A percentile compares a stretch with the other conserved stretches of the same genome.
Conservation (phyloP, 257 asterid species). For the Solanum habrochaites region DNA sequence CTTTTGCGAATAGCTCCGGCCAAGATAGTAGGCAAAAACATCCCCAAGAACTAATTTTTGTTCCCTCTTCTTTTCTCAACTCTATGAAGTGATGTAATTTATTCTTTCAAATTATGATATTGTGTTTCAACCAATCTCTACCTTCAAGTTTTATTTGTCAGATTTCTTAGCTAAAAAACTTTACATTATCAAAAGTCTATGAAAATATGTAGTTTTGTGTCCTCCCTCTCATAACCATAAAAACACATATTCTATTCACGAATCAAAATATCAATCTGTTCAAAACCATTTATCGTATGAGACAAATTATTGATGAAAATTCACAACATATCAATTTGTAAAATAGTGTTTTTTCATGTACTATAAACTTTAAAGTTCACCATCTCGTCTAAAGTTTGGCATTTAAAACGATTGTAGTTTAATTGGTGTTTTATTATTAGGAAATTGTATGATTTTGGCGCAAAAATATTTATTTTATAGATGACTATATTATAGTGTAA, state of each 20-base stretch:
- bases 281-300: not conserved
- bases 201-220: not conserved
- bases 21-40: slow-evolving; percentile 82
- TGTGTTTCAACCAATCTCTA: not conserved
- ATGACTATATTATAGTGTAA: not conserved
- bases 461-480: not conserved
- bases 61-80: not conserved
- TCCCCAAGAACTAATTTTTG: slow-evolving; percentile 46
- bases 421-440: not conserved
- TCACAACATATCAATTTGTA: not conserved
- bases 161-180: not conserved
- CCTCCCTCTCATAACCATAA: not conserved
- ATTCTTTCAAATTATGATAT: not conserved
- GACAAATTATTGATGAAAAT: not conserved
- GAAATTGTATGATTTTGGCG: not conserved
- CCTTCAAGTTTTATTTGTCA: not conserved
- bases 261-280: not conserved
- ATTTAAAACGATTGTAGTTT: too few species aligned
- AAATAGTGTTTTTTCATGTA: not conserved
- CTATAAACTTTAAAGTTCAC: not conserved
- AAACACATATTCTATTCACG: not conserved
- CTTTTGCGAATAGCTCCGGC: slow-evolving; percentile 93
- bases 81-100: slow-evolving; percentile 2
- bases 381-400: not conserved
- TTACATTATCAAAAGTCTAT: not conserved